Evolutionary conservation across 2,329 filamentous ascomycete species (phyloP).

Genomic region (Teratosphaeria zuluensis): DNA sequence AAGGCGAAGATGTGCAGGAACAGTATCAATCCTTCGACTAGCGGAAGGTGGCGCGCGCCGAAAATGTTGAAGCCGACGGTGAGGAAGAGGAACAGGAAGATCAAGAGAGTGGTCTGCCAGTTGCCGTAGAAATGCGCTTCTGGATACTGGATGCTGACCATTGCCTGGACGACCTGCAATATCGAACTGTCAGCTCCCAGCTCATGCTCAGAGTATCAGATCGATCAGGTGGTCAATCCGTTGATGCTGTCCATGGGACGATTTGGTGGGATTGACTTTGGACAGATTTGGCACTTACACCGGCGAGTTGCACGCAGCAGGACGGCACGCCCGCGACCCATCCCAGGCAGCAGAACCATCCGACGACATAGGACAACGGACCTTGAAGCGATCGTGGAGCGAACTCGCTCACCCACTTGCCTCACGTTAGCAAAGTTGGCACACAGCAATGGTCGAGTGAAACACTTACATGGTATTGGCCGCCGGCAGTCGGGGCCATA

Average conservation of each 20-base stretch:
- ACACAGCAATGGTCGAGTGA: background rate
- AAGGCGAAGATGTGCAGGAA: conserved; percentile 37
- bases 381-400: conserved; percentile 33
- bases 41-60: conserved; percentile 24
- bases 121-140: conserved; percentile 13
- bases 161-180: conserved; percentile 16
- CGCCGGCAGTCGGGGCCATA: conserved; percentile 24
- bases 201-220: background rate
- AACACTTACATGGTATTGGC: conserved; percentile 3
- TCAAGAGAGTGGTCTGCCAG: conserved; percentile 24
- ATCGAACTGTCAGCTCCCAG: background rate
- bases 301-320: conserved; percentile 20
- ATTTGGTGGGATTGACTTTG: too few relatives aligned
- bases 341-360: conserved; percentile 30
- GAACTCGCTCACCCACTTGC: conserved; percentile 29
- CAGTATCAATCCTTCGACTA: conserved; percentile 26
- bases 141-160: conserved; percentile 21
- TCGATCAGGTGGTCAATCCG: too few relatives aligned
- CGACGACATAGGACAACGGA: conserved; percentile 37
- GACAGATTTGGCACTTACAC: conserved; percentile 1
- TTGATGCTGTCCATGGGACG: too few relatives aligned
- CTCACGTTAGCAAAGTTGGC: background rate
- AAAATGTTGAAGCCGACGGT: conserved; percentile 28
- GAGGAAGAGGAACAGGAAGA: conserved; percentile 22
- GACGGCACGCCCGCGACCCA: conserved; percentile 25